Conservation (phyloP, 306 rosid genomes). For the Citrullus mucosospermus region DNA sequence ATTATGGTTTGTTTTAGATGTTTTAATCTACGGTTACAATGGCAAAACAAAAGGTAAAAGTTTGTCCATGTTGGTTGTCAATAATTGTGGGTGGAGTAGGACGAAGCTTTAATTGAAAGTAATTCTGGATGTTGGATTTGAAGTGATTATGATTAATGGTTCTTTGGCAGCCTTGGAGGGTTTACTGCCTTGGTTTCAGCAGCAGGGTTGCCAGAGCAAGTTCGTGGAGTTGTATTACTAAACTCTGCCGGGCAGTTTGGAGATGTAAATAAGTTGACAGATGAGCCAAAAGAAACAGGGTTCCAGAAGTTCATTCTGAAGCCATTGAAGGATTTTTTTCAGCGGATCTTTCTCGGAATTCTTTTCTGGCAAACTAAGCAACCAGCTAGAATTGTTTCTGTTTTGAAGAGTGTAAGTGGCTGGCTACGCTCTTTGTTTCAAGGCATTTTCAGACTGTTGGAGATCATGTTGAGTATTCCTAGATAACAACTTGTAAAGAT, state of each 20-base stretch:
- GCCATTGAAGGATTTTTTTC: slow-evolving; percentile 75
- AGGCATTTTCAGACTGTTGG: not conserved
- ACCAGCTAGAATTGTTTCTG: slow-evolving; percentile 62
- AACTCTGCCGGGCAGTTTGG: slow-evolving; percentile 94
- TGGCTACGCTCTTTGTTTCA: slow-evolving; percentile 9
- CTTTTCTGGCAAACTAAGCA: slow-evolving; percentile 94
- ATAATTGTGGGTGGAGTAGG: not conserved
- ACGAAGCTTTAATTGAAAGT: not conserved
- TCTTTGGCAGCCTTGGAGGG: slow-evolving; percentile 85
- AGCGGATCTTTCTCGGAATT: slow-evolving; percentile 70
- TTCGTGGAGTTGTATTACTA: slow-evolving; percentile 61
- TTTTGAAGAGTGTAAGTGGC: slow-evolving; percentile 65
- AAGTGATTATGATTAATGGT: not conserved
- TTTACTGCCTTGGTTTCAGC: slow-evolving; percentile 86
- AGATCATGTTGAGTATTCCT: not conserved
- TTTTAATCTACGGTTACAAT: not conserved
- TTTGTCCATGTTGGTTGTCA: not conserved
- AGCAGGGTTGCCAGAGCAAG: slow-evolving; percentile 51
- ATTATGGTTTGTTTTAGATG: not conserved
- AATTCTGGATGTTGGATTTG: not conserved
- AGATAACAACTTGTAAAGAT: not conserved
- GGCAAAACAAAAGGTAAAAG: not conserved
- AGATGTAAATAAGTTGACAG: slow-evolving; percentile 25
- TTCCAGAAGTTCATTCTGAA: slow-evolving; percentile 46
- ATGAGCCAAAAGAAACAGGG: slow-evolving; percentile 47